Percentiles rank a stretch among this genome's conserved stretches.
Conservation (phyloP, 306 rosid genomes). For the Vigna radiata region DNA sequence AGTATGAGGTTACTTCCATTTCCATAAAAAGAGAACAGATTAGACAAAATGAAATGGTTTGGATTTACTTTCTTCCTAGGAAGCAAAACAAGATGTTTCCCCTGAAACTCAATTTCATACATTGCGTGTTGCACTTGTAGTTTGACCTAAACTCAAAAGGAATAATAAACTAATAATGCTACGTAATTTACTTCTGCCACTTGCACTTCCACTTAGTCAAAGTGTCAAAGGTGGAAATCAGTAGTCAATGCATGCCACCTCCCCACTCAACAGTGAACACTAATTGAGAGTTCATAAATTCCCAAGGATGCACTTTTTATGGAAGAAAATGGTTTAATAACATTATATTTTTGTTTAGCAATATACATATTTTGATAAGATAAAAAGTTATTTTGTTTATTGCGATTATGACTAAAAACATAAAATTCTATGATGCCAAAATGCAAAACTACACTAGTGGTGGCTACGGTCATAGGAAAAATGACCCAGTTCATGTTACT, state of each 20-base stretch:
- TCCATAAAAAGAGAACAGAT: not conserved
- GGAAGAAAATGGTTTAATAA: no score
- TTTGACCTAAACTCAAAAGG: not conserved
- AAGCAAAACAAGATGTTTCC: not conserved
- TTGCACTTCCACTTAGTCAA: not conserved
- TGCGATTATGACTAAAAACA: no score
- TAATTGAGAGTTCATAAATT: no score
- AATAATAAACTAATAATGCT: not conserved
- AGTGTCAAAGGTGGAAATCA: not conserved
- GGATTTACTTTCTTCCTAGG: not conserved
- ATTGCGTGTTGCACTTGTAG: slow-evolving; percentile 6
- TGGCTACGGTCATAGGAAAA: not conserved
- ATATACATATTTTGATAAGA: no score
- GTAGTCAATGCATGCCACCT: not conserved
- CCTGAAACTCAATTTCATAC: slow-evolving; percentile 6
- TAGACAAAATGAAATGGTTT: slow-evolving; percentile 12
- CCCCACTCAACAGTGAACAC: no score
- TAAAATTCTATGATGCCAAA: no score
- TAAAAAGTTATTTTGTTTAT: no score
- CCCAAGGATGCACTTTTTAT: no score
- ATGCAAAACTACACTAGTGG: no score
- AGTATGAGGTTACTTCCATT: not conserved
- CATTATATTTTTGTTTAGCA: no score
- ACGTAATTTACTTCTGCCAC: no score
- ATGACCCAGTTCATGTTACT: not conserved